phyloP scores from a whole-genome alignment of 805 yeast species.

The Kazachstania martiniae region DNA sequence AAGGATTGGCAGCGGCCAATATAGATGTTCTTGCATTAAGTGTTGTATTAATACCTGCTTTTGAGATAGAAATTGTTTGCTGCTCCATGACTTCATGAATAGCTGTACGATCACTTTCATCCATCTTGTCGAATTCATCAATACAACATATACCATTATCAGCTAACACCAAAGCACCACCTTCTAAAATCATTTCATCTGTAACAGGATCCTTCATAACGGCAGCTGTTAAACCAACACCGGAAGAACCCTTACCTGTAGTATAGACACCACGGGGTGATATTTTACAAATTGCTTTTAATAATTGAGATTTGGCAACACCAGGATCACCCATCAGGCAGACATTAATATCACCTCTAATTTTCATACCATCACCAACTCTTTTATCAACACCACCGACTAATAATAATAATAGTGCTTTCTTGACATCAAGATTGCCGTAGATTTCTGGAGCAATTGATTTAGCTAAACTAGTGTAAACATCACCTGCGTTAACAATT shows the following conservation, averaged over 20 bases:
- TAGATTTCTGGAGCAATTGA: constrained; percentile 97
- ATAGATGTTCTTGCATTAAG: constrained; percentile 92
- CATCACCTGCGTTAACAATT: constrained; percentile 51
- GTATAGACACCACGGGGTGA: constrained; percentile 97
- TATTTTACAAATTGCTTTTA: constrained; percentile 81
- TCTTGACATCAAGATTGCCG: constrained; percentile 90
- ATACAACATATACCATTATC: constrained; percentile 98
- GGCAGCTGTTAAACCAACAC: constrained; percentile 97
- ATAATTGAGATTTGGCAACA: constrained; percentile 94
- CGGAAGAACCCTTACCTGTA: constrained; percentile 97
- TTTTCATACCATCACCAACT: constrained; percentile 92
- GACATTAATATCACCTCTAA: constrained; percentile 93
- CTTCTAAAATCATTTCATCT: constrained; percentile 96
- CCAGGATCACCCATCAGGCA: constrained; percentile 99
- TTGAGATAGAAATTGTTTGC: constrained; percentile 92
- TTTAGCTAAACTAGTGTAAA: constrained; percentile 68
- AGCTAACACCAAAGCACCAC: constrained; percentile 94
- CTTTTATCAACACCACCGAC: constrained; percentile 95
- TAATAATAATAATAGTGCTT: constrained; percentile 70
- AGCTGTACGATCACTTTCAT: constrained; percentile 91
- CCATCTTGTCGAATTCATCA: constrained; percentile 99
- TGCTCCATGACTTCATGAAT: constrained; percentile 99
- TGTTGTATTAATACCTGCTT: constrained; percentile 95
- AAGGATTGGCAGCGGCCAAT: constrained; percentile 96
- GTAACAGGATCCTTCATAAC: constrained; percentile 99